Conservation (phyloP, 2,329 filamentous ascomycete genomes). For the Colletotrichum sp. region DNA sequence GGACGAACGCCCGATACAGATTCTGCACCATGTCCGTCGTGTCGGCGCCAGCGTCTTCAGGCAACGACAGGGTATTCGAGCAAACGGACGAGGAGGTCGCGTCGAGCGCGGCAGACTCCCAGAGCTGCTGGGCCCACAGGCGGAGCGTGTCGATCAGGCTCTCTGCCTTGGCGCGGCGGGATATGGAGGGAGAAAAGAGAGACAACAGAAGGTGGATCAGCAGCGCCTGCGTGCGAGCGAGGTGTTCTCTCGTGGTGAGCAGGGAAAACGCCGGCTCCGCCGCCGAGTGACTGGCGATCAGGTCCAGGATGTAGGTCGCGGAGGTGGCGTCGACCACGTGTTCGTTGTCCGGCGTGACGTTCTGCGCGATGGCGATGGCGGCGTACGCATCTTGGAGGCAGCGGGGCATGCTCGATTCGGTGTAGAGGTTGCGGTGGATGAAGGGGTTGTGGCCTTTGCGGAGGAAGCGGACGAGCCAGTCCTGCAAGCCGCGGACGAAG, state of each 20-base stretch:
- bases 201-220: constrained; percentile 14
- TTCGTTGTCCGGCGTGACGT: neutral
- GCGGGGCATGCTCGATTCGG: constrained; percentile 9
- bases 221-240: constrained; percentile 14
- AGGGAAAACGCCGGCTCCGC: neutral
- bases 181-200: neutral
- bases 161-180: constrained; percentile 11
- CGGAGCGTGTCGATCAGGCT: neutral
- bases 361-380: constrained; percentile 5
- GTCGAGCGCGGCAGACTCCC: neutral
- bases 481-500: constrained; percentile 7
- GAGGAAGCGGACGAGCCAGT: constrained; percentile 26
- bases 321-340: neutral
- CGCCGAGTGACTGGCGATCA: neutral
- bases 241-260: constrained; percentile 5
- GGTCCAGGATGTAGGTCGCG: neutral
- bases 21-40: neutral
- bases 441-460: constrained; percentile 24
- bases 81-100: neutral
- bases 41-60: neutral
- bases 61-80: neutral
- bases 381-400: constrained; percentile 23
- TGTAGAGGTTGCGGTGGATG: constrained; percentile 28
- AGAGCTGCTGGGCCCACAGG: constrained; percentile 1
- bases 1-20: constrained; percentile 6